Evolutionary conservation across 1,284 basidiomycete species (phyloP).

Genomic region (Pseudozyma pruni): DNA sequence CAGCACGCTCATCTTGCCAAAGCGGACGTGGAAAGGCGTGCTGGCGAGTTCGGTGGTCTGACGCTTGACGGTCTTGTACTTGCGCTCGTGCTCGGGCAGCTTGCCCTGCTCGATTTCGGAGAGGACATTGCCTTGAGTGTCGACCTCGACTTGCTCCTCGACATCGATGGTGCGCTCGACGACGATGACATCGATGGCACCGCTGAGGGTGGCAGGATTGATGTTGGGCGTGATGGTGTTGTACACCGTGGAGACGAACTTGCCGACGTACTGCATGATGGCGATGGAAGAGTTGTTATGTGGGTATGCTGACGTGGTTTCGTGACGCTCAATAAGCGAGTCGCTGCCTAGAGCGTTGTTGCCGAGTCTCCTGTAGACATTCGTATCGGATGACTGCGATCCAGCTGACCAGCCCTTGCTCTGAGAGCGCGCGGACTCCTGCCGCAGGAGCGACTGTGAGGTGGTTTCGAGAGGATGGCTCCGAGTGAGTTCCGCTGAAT

Average conservation of each 20-base stretch:
- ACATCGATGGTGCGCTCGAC: constrained; percentile 70
- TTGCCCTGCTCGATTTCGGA: constrained; percentile 13
- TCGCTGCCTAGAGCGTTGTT: constrained; percentile 5
- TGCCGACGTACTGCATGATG: constrained; percentile 67
- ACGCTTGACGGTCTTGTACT: constrained; percentile 36
- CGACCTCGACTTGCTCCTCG: constrained; percentile 71
- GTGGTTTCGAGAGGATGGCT: too few relatives aligned
- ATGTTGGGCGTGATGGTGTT: constrained; percentile 68
- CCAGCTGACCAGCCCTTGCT: too few relatives aligned
- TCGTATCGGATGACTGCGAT: neutral
- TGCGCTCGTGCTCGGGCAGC: constrained; percentile 30
- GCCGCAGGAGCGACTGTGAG: too few relatives aligned
- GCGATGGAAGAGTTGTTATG: neutral
- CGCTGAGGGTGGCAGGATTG: constrained; percentile 67
- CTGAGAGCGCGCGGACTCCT: too few relatives aligned
- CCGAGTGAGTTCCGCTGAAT: too few relatives aligned
- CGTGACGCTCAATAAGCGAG: neutral
- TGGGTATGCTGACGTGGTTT: too few relatives aligned
- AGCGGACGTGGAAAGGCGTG: constrained; percentile 96
- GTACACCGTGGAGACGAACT: constrained; percentile 66
- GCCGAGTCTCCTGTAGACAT: neutral
- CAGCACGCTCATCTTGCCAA: constrained; percentile 96
- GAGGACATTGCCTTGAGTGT: constrained; percentile 28
- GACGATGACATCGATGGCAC: constrained; percentile 68
- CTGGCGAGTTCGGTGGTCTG: constrained; percentile 77